Conservation (phyloP, 495 filamentous ascomycete species). For the Neurospora intermedia region DNA sequence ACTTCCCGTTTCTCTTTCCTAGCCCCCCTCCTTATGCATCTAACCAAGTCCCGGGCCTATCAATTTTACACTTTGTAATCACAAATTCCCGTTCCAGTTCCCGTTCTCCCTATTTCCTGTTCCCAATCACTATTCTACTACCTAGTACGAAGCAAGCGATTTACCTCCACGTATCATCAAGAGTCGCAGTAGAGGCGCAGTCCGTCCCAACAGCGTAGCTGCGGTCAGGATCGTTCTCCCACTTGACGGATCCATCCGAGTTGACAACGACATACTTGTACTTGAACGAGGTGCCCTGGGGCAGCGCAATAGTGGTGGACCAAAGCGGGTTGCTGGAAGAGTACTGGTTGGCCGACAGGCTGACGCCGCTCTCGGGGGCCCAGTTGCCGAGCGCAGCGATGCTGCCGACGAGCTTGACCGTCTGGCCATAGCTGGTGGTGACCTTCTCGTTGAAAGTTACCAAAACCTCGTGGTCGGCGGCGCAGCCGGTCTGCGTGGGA, state of each 20-base stretch:
- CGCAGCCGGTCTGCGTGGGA: slow-evolving; percentile 29
- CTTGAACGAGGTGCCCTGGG: slow-evolving; percentile 42
- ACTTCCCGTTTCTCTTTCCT: neutral
- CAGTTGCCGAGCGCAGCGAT: slow-evolving; percentile 46
- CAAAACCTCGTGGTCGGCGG: slow-evolving; percentile 35
- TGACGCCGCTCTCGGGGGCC: slow-evolving; percentile 38
- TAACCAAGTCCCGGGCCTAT: neutral
- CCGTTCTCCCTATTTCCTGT: neutral
- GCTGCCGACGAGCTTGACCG: slow-evolving; percentile 48
- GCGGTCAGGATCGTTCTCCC: slow-evolving; percentile 58
- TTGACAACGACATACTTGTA: slow-evolving; percentile 61
- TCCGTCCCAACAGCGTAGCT: slow-evolving; percentile 41
- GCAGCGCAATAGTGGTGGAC: slow-evolving; percentile 40
- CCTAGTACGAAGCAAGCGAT: neutral
- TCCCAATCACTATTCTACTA: too few species aligned
- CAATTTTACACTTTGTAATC: neutral
- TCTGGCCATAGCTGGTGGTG: slow-evolving; percentile 46
- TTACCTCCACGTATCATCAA: slow-evolving; percentile 29
- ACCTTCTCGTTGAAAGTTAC: slow-evolving; percentile 50
- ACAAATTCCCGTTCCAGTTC: neutral
- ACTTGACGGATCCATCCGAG: slow-evolving; percentile 41
- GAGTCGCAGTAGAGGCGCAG: slow-evolving; percentile 31
- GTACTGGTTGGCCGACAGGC: slow-evolving; percentile 44
- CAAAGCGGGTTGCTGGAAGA: slow-evolving; percentile 46
- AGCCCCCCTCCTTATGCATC: neutral